Percentiles rank a stretch among this genome's conserved stretches.
These are phyloP conservation scores for Pythium brachiatum DNA, from an alignment of 352 stramenopile genomes.

Conservation along the genomic window DNA sequence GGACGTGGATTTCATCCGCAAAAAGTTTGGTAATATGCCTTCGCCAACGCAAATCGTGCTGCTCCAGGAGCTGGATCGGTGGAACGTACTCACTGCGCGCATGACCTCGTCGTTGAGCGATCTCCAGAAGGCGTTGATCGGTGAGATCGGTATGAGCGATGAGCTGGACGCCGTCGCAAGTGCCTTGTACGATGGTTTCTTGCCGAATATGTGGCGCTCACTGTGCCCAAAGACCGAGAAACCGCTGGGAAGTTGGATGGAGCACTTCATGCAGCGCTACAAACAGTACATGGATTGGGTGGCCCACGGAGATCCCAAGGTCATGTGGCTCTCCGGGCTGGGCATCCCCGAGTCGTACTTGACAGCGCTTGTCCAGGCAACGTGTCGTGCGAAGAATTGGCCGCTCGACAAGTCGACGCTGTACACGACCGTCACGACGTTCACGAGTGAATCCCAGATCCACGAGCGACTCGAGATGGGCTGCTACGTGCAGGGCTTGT, in stretches of 20 bases:
- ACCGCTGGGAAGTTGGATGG: conserved; percentile 94
- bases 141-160: conserved; percentile 97
- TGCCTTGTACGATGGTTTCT: conserved; percentile 91
- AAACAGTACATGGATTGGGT: conserved; percentile 93
- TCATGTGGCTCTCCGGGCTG: conserved; percentile 94
- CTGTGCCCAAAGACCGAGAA: conserved; percentile 94
- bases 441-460: conserved; percentile 66
- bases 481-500: conserved; percentile 91
- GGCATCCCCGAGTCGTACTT: conserved; percentile 96
- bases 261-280: conserved; percentile 88
- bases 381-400: conserved; percentile 92
- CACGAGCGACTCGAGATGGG: conserved; percentile 70
- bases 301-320: conserved; percentile 80
- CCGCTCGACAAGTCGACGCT: conserved; percentile 94
- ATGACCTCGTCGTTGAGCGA: conserved; percentile 88
- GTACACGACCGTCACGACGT: conserved; percentile 92
- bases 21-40: conserved; percentile 65
- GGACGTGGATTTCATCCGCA: conserved; percentile 86
- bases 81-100: conserved; percentile 88
- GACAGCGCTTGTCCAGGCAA: conserved; percentile 94
- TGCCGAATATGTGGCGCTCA: conserved; percentile 89
- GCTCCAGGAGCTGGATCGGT: conserved; percentile 94
- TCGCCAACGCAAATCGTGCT: conserved; percentile 91
- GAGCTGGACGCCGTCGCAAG: conserved; percentile 91
- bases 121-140: conserved; percentile 90